Evolutionary conservation across 75 land plant genomes (phyloP), one percentile per base, ranked within the genome.

Genomic region (Cunninghamia lanceolata): DNA sequence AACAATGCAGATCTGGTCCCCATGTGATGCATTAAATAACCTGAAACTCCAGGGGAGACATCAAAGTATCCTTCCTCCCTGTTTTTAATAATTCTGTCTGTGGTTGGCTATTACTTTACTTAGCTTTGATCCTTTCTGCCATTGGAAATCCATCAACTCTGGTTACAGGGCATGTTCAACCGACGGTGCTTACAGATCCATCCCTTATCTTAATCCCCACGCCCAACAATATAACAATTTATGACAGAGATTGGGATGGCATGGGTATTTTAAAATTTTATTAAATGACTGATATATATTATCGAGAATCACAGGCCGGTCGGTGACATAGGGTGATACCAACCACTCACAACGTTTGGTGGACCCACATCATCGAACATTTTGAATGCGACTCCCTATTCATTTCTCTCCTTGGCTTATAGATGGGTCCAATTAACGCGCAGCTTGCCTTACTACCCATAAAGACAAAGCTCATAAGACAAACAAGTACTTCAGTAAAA

Each of bases 1-100:
- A 79, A 43, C 82, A 43, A 79, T 79, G 45, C 28, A 42, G 82
- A n/a, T 42, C 43, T 40, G 81, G 36, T 7, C 5, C 68, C 68
- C 68, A 79, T 79, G 82, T 43, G 47, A 28, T 79, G 47, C 82
- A 79, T 43, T 79, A 79, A 79, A 79, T 79, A 79, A 7, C 15
- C 28, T 79, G 82, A 79, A 79, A 79, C 45, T 43, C 30, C 9
- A 39, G 40, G 30, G 82, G 82, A 28, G 47, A 79, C 82, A 79
- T 9, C 46, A 43, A 46, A 28, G 46, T 79, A 43, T 79, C 36
- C 75, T 39, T 43, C 28, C n/a, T 25, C 11, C n/a, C 34, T 43
- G 47, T 43, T 43, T 9, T 32, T 43, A n/a, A 10, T 9, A 46
- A 79, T 79, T 39, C 32, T 43, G 43, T 79, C 46, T 79, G 46